A percentile compares a stretch with the other conserved stretches of the same genome.
These are phyloP conservation scores for Colletotrichum eleusines DNA, from an alignment of 2,329 filamentous ascomycete species.

Conservation along the genomic window DNA sequence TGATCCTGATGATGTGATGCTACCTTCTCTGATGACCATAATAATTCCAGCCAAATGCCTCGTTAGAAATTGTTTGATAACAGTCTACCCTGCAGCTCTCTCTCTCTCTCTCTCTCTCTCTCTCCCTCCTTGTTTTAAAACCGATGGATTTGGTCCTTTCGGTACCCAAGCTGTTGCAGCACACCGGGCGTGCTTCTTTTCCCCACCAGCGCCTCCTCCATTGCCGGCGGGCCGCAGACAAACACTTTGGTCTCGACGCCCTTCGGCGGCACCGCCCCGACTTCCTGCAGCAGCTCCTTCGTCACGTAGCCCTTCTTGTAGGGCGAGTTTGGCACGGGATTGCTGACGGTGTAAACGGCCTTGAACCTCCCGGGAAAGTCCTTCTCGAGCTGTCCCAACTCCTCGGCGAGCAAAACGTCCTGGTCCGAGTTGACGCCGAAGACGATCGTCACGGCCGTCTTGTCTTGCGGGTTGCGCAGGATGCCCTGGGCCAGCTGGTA, in stretches of 20 bases:
- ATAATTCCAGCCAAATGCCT: background rate
- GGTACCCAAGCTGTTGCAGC: conserved; percentile 68
- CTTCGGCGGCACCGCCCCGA: conserved; percentile 52
- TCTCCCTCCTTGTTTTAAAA: conserved; percentile 57
- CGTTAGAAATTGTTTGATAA: no score
- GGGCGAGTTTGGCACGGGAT: conserved; percentile 55
- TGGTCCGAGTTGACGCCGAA: conserved; percentile 75
- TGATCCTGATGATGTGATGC: background rate
- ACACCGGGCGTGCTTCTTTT: conserved; percentile 60
- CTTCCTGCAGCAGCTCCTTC: conserved; percentile 65
- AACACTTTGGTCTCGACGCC: conserved; percentile 69
- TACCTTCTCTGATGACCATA: no score
- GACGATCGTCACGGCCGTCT: conserved; percentile 72
- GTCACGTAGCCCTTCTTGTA: conserved; percentile 69
- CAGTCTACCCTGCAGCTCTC: background rate
- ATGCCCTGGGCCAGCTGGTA: conserved; percentile 74
- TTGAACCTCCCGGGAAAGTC: conserved; percentile 68
- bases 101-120: no score
- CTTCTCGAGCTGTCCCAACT: conserved; percentile 66
- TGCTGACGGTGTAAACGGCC: conserved; percentile 68
- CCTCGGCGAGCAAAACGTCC: conserved; percentile 68
- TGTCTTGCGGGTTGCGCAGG: conserved; percentile 70
- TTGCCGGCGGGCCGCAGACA: conserved; percentile 75
- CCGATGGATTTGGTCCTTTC: conserved; percentile 67
- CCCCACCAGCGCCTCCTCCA: conserved; percentile 70